Evolutionary conservation across 2,329 filamentous ascomycete genomes (phyloP).

Genomic region (Colletotrichum camelliae): DNA sequence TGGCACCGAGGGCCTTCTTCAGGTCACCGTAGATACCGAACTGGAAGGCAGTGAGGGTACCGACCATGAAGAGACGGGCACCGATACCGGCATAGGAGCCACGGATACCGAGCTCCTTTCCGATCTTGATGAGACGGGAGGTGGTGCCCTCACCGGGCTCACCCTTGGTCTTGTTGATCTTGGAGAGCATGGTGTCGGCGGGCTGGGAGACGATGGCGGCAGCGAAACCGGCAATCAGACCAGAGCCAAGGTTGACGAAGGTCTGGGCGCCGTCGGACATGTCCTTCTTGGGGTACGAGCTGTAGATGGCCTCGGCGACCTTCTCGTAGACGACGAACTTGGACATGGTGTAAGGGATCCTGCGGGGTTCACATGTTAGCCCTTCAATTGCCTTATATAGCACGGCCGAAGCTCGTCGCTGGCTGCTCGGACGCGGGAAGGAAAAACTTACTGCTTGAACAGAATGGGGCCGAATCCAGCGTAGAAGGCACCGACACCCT

Average conservation of each 20-base stretch:
- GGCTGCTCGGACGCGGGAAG: not conserved
- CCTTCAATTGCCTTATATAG: not conserved
- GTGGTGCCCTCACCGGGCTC: constrained; percentile 84
- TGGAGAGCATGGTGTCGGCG: constrained; percentile 91
- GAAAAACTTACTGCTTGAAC: constrained; percentile 72
- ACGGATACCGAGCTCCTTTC: constrained; percentile 79
- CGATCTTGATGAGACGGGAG: constrained; percentile 85
- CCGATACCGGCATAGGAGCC: constrained; percentile 84
- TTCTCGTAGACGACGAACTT: constrained; percentile 96
- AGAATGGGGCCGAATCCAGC: constrained; percentile 88
- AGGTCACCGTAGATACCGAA: constrained; percentile 86
- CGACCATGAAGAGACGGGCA: constrained; percentile 69
- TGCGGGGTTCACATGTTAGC: constrained; percentile 34
- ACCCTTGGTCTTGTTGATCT: constrained; percentile 96
- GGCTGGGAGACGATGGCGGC: constrained; percentile 88
- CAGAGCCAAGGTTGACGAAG: constrained; percentile 73
- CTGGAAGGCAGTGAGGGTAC: constrained; percentile 79
- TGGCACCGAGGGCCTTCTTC: constrained; percentile 68
- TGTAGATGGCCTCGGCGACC: constrained; percentile 77
- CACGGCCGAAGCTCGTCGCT: not conserved
- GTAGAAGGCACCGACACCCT: constrained; percentile 88
- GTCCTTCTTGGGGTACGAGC: constrained; percentile 71
- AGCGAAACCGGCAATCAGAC: constrained; percentile 71
- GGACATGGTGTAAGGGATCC: constrained; percentile 92
- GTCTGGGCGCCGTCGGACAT: constrained; percentile 76